Percentiles rank a stretch among this genome's conserved stretches.
Conservation (phyloP, 2,329 filamentous ascomycete species). For the Dendryphion nanum region DNA sequence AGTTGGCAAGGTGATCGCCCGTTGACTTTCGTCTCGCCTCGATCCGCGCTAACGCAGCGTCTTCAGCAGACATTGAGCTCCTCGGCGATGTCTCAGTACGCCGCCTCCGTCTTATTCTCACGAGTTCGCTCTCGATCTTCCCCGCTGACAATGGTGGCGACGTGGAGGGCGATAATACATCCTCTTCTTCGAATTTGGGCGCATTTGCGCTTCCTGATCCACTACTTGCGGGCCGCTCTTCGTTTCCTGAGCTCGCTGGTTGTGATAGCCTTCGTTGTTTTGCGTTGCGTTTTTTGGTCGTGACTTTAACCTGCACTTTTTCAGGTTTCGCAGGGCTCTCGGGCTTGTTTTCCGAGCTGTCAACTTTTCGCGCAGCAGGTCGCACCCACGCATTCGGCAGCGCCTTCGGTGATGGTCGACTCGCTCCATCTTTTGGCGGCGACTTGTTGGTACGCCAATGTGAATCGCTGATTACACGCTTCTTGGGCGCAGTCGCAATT, state of each 20-base stretch:
- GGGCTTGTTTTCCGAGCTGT: conserved; percentile 11
- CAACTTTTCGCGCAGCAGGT: conserved; percentile 24
- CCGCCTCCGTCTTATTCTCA: conserved; percentile 26
- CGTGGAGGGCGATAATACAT: conserved; percentile 8
- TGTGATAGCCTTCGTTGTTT: conserved; percentile 28
- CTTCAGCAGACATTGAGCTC: conserved; percentile 32
- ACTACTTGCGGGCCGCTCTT: conserved; percentile 31
- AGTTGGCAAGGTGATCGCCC: conserved; percentile 20
- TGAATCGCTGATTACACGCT: conserved; percentile 88
- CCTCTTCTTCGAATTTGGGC: conserved; percentile 19
- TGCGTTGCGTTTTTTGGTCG: conserved; percentile 17
- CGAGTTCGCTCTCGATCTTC: conserved; percentile 20
- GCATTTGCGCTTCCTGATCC: conserved; percentile 30
- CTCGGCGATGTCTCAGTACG: conserved; percentile 31
- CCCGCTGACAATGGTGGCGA: conserved; percentile 17
- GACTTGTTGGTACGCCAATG: conserved; percentile 69
- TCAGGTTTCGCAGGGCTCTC: too few species aligned
- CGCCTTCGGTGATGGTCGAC: conserved; percentile 31
- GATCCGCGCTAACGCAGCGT: conserved; percentile 19
- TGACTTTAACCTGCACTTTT: too few species aligned
- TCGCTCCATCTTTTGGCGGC: conserved; percentile 27
- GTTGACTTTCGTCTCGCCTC: conserved; percentile 21
- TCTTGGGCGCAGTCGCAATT: conserved; percentile 70
- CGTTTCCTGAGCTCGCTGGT: conserved; percentile 30
- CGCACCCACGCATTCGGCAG: conserved; percentile 41